Conservation (phyloP, 2,329 filamentous ascomycete species). For the Clonostachys rosea region DNA sequence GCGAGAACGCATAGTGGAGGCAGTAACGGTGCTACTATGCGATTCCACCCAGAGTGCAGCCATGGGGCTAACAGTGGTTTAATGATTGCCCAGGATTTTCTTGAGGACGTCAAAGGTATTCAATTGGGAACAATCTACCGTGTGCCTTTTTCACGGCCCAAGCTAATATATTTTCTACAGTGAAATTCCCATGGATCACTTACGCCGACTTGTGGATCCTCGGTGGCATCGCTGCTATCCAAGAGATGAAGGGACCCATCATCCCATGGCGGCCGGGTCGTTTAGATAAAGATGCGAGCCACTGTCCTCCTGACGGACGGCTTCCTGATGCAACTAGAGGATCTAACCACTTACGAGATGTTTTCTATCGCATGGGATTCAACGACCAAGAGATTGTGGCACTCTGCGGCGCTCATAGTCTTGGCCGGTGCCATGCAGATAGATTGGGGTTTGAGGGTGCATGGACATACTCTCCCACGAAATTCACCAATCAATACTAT, state of each 20-base stretch:
- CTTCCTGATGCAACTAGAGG: conserved; percentile 75
- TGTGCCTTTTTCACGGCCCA: background rate
- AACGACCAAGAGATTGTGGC: conserved; percentile 96
- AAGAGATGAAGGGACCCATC: conserved; percentile 88
- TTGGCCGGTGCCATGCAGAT: conserved; percentile 86
- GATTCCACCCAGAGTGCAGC: conserved; percentile 81
- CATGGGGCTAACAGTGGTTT: conserved; percentile 95
- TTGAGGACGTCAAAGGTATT: conserved; percentile 83
- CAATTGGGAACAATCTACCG: conserved; percentile 3
- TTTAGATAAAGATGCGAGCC: conserved; percentile 69
- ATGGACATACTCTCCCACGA: conserved; percentile 88
- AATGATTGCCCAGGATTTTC: conserved; percentile 81
- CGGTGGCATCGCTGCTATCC: conserved; percentile 76
- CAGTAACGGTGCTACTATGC: conserved; percentile 95
- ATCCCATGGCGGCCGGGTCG: conserved; percentile 90
- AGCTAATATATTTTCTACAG: conserved; percentile 9
- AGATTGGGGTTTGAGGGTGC: conserved; percentile 85
- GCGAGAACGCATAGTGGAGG: conserved; percentile 84
- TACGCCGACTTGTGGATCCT: conserved; percentile 98
- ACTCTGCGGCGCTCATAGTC: conserved; percentile 76
- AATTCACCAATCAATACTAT: conserved; percentile 94
- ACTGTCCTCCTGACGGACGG: conserved; percentile 92
- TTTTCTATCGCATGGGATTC: conserved; percentile 98
- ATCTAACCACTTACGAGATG: conserved; percentile 76
- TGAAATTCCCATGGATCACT: conserved; percentile 87